phyloP scores from a whole-genome alignment of 1,284 basidiomycete genomes.

The Cryptococcus sp. region DNA sequence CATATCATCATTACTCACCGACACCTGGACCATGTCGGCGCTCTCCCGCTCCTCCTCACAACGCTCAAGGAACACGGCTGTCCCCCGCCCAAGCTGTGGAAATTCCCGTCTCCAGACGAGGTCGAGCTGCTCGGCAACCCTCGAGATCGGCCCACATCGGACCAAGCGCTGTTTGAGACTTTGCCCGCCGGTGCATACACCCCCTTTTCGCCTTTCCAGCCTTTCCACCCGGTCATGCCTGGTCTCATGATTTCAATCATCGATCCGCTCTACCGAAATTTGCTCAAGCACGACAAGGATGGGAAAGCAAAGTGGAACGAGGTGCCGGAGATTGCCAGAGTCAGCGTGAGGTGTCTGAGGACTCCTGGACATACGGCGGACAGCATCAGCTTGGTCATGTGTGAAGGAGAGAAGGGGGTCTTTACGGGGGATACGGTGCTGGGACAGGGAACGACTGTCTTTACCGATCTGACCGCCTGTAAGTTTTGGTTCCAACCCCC shows the following conservation, averaged over 20 bases:
- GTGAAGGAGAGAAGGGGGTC: conserved; percentile 56
- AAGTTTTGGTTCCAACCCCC: conserved; percentile 24
- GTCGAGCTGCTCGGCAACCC: conserved; percentile 11
- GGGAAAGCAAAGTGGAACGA: conserved; percentile 36
- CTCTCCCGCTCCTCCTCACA: conserved; percentile 64
- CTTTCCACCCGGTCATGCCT: conserved; percentile 36
- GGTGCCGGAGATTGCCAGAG: conserved; percentile 33
- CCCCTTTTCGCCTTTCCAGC: conserved; percentile 32
- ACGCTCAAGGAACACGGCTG: conserved; percentile 53
- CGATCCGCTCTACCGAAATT: conserved; percentile 28
- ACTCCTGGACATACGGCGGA: conserved; percentile 90
- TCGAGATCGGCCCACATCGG: conserved; percentile 27
- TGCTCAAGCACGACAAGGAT: conserved; percentile 32
- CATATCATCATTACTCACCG: conserved; percentile 88
- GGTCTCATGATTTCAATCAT: conserved; percentile 40
- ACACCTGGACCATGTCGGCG: conserved; percentile 81
- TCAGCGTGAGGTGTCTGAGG: conserved; percentile 61
- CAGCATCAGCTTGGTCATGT: conserved; percentile 68
- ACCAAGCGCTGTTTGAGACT: conserved; percentile 23
- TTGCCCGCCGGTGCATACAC: conserved; percentile 28
- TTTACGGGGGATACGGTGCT: conserved; percentile 90
- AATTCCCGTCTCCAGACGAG: conserved; percentile 44
- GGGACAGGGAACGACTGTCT: conserved; percentile 84
- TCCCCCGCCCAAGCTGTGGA: conserved; percentile 48
- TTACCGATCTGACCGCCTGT: conserved; percentile 77